Evolutionary conservation across 768 basidiomycete species (phyloP).

Genomic region (Calocybe cyanea): DNA sequence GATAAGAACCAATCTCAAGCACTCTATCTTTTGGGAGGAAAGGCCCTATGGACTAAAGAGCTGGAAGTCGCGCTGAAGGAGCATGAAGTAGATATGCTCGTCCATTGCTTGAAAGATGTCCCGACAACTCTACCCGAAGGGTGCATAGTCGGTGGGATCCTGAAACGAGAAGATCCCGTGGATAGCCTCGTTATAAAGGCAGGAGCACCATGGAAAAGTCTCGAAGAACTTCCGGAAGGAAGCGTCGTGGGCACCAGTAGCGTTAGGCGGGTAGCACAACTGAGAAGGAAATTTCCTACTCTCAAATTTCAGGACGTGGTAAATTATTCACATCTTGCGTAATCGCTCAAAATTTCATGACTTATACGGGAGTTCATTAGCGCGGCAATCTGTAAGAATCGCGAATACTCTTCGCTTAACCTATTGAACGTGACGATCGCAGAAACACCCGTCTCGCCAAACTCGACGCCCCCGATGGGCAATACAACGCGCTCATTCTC

Average conservation of each 20-base stretch:
- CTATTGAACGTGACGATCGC: conserved; percentile 10
- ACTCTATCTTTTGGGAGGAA: conserved; percentile 87
- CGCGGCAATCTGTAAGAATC: conserved; percentile 80
- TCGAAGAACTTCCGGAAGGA: conserved; percentile 84
- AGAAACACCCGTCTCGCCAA: conserved; percentile 91
- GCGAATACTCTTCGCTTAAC: background rate
- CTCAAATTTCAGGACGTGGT: conserved; percentile 88
- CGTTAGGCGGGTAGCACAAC: conserved; percentile 87
- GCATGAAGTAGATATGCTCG: conserved; percentile 80
- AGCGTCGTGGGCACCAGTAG: conserved; percentile 95
- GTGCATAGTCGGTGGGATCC: conserved; percentile 80
- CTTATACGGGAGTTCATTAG: conserved; percentile 29
- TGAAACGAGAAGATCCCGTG: conserved; percentile 83
- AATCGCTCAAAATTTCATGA: background rate
- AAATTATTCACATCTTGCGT: conserved; percentile 30
- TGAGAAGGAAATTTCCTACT: conserved; percentile 71
- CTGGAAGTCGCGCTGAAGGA: conserved; percentile 82
- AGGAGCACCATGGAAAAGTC: conserved; percentile 58
- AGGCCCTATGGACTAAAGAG: conserved; percentile 94
- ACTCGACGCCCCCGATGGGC: conserved; percentile 77
- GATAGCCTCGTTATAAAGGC: conserved; percentile 86
- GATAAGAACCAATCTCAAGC: conserved; percentile 90
- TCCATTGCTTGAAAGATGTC: conserved; percentile 92
- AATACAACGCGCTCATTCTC: conserved; percentile 85
- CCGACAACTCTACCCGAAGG: conserved; percentile 76